Evolutionary conservation across 345 rosid genomes (phyloP).

Genomic region (Raphanus raphanistrum): DNA sequence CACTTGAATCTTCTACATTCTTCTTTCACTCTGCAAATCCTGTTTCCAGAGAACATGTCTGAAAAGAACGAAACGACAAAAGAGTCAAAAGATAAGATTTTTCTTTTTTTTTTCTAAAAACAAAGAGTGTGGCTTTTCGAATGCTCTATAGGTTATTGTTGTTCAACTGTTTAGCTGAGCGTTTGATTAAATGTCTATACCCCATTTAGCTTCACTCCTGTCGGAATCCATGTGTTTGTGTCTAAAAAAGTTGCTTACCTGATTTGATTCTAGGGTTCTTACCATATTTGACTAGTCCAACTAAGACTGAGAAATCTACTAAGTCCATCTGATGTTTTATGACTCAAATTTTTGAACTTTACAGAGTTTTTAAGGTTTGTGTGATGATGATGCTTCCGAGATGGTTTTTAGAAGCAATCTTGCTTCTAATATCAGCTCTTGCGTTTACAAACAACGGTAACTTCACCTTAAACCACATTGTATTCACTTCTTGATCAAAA

Average conservation of each 20-base stretch:
- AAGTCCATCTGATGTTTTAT: not conserved
- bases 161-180: constrained; percentile 21
- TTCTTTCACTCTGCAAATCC: constrained; percentile 29
- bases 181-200: constrained; percentile 8
- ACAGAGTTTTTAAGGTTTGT: not conserved
- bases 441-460: constrained; percentile 53
- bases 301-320: not conserved
- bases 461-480: not conserved
- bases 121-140: constrained; percentile 37
- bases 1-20: constrained; percentile 28
- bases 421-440: constrained; percentile 50
- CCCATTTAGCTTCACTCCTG: not conserved
- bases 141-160: constrained; percentile 30
- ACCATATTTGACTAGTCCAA: constrained; percentile 23
- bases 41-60: constrained; percentile 15
- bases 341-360: constrained; percentile 15
- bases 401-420: constrained; percentile 45
- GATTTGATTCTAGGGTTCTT: constrained; percentile 37
- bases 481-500: constrained; percentile 5
- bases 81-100: not conserved
- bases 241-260: constrained; percentile 20
- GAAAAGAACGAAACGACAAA: constrained; percentile 26
- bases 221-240: constrained; percentile 6
- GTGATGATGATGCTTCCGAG: constrained; percentile 63
- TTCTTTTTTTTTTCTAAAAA: not conserved